These are phyloP conservation scores for Rhodotorula glutinis DNA, from an alignment of 1,284 basidiomycete genomes.

Conservation along the genomic window DNA sequence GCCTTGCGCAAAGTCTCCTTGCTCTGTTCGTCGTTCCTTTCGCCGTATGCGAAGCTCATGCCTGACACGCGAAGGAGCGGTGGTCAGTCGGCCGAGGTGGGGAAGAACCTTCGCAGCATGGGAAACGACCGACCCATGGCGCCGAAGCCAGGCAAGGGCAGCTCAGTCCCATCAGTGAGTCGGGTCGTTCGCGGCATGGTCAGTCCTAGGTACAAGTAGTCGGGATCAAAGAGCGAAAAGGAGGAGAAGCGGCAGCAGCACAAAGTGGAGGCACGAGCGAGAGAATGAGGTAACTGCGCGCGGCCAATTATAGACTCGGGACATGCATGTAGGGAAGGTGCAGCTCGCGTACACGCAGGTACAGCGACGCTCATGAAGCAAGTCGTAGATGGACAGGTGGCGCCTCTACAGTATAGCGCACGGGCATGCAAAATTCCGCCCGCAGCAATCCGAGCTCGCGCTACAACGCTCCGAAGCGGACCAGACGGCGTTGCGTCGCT, in stretches of 20 bases:
- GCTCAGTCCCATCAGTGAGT: constrained; percentile 6
- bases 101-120: background rate
- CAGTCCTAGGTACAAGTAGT: background rate
- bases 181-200: constrained; percentile 13
- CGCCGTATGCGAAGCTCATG: constrained; percentile 31
- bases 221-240: background rate
- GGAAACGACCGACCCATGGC: constrained; percentile 16
- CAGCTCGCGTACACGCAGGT: too few relatives aligned
- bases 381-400: too few relatives aligned
- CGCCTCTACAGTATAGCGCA: too few relatives aligned
- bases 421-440: too few relatives aligned
- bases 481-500: too few relatives aligned
- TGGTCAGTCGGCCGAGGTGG: background rate
- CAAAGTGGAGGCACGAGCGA: background rate
- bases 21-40: constrained; percentile 19
- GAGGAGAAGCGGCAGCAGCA: background rate
- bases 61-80: background rate
- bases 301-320: too few relatives aligned
- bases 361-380: too few relatives aligned
- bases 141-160: constrained; percentile 21
- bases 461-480: too few relatives aligned
- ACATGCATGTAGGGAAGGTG: too few relatives aligned
- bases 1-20: constrained; percentile 33
- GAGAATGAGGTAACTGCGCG: too few relatives aligned
- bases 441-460: too few relatives aligned